These are phyloP conservation scores for Rhizophagus sp. DNA, from an alignment of 192 early-diverging fungal genomes.

Conservation along the genomic window DNA sequence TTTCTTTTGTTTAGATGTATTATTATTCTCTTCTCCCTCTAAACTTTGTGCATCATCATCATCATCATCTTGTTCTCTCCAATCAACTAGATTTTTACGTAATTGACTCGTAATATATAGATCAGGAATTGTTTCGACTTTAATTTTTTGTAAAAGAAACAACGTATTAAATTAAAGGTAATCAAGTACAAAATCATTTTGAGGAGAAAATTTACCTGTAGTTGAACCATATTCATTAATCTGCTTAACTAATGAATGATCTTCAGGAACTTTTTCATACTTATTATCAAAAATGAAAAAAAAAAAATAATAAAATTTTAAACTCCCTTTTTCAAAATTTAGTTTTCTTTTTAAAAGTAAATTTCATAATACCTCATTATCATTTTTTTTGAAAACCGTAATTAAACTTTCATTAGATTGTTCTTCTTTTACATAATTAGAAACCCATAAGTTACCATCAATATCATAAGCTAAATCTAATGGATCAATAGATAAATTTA, in stretches of 20 bases:
- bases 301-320: not conserved
- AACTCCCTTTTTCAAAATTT: not conserved
- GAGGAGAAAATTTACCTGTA: slow-evolving; percentile 8
- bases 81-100: slow-evolving; percentile 47
- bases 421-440: slow-evolving; percentile 26
- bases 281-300: not conserved
- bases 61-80: slow-evolving; percentile 40
- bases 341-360: not conserved
- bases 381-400: slow-evolving; percentile 30
- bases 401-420: slow-evolving; percentile 24
- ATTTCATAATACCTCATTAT: slow-evolving; percentile 29
- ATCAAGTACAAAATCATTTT: not conserved
- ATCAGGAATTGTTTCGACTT: slow-evolving; percentile 47
- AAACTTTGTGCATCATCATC: slow-evolving; percentile 28
- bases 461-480: slow-evolving; percentile 46
- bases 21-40: not conserved
- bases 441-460: slow-evolving; percentile 52
- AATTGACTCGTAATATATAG: slow-evolving; percentile 47
- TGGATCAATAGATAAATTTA: slow-evolving; percentile 35
- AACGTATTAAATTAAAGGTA: not conserved
- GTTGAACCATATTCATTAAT: slow-evolving; percentile 42
- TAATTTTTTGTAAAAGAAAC: not conserved
- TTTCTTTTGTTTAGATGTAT: not conserved
- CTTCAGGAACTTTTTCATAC: slow-evolving; percentile 19
- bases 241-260: slow-evolving; percentile 36